Base-by-base conservation (phyloP, 2,329 filamentous ascomycete species). In the Cladosporium austrohemisphaericum region DNA sequence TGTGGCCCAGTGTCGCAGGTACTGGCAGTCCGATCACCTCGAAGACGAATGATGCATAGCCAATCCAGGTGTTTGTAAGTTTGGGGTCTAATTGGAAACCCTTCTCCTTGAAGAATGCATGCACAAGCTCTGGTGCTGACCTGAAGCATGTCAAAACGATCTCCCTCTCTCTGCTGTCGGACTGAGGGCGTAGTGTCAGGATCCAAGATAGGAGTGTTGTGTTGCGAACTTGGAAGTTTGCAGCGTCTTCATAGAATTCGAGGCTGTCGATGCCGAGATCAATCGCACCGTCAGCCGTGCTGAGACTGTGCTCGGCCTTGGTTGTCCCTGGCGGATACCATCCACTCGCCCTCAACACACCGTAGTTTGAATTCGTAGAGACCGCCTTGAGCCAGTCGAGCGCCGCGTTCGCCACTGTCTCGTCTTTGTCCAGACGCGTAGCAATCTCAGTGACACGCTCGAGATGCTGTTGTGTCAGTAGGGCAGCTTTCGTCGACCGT, bases 11-110 rank as follows among this genome's bases (percentile, higher is more conserved):
- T 52, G 79, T 79, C 20, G 72, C 64, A 2, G 91, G 91, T 2
- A 95, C 74, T 1, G 84, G 81, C 28, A 94, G 73, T 50, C 85
- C 79, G 37, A 96, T 82, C 1, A 84, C 81, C 53, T 86, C 86
- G 67, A 94, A 95, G 4, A 98, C 71, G 54, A 97, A 88, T 0
- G 90, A 83, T 0, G 90, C 89, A 64, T 94, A 95, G 33, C 92
- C 91, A 57, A 97, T 87, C 93, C 93, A 98, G 0, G 90, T 93
- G 36, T 90, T 84, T 3, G 90, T 93, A 4, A 94, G 76, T 63
- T 95, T 97, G 0, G 93, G 91, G 33, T 97, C 91, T 55, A 95
- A 89, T 0, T 84, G 81, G 60, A 97, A 93, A 19, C 84, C 80
- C 52, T 80, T 83, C 62, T 89, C 91, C 35, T 83, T 76, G 63